Conservation (phyloP, 192 early-diverging fungal genomes). For the Dispira parvispora region DNA sequence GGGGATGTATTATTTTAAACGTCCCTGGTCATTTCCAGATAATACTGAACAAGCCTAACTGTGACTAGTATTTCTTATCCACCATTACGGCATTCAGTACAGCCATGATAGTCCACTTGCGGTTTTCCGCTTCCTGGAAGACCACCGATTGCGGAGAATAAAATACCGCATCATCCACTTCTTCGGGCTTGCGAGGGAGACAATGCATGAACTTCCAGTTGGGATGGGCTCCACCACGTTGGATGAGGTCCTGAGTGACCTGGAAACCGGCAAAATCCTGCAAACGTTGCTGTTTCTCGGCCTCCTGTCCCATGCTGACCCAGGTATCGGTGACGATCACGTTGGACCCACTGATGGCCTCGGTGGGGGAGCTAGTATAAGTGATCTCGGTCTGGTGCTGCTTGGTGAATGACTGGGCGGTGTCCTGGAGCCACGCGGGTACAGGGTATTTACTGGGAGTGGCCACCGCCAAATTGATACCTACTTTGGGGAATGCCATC, state of each 20-base stretch:
- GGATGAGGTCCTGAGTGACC: constrained; percentile 73
- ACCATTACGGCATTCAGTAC: constrained; percentile 53
- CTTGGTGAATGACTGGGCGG: constrained; percentile 45
- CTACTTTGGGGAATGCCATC: constrained; percentile 75
- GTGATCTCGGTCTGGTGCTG: constrained; percentile 26
- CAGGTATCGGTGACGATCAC: constrained; percentile 96
- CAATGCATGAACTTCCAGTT: constrained; percentile 99
- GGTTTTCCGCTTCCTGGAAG: constrained; percentile 95
- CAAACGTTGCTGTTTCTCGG: constrained; percentile 69
- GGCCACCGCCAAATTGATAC: constrained; percentile 62
- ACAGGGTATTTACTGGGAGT: constrained; percentile 71
- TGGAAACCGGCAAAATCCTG: constrained; percentile 75
- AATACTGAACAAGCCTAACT: too few relatives aligned
- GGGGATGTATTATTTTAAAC: too few relatives aligned
- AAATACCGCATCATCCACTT: constrained; percentile 96
- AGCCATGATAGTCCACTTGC: constrained; percentile 95
- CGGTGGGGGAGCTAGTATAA: constrained; percentile 49
- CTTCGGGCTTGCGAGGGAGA: constrained; percentile 86
- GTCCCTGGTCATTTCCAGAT: too few relatives aligned
- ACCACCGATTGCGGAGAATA: constrained; percentile 81
- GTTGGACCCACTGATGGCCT: constrained; percentile 68
- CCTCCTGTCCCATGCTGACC: constrained; percentile 97
- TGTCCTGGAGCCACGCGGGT: constrained; percentile 46
- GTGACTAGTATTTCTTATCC: constrained; percentile 16
- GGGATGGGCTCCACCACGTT: constrained; percentile 52